Percentiles rank a stretch among this genome's conserved stretches.
Evolutionary conservation across 2,329 filamentous ascomycete genomes (phyloP).

Genomic region (Claviceps sp.): DNA sequence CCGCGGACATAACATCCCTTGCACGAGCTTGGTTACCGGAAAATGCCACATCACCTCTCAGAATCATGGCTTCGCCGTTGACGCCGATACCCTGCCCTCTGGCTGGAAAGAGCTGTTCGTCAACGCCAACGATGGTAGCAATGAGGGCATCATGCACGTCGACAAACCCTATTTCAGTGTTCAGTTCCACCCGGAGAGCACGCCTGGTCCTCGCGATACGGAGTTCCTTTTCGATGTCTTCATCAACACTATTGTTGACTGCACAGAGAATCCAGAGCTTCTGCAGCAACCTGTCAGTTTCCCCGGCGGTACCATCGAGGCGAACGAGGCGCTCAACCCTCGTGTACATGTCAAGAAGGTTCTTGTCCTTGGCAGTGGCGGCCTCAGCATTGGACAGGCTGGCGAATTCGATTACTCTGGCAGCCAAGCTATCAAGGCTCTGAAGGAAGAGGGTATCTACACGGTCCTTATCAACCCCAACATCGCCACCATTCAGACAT

Average conservation of each 20-base stretch:
- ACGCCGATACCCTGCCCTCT: constrained; percentile 57
- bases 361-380: constrained; percentile 83
- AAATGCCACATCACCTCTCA: constrained; percentile 98
- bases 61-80: constrained; percentile 94
- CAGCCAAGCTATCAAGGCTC: constrained; percentile 92
- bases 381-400: constrained; percentile 92
- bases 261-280: constrained; percentile 50
- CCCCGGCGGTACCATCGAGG: constrained; percentile 68
- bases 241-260: constrained; percentile 67
- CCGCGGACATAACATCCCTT: constrained; percentile 96
- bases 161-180: constrained; percentile 91
- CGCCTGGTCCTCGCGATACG: constrained; percentile 85
- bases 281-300: constrained; percentile 68
- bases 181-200: constrained; percentile 98
- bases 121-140: constrained; percentile 95
- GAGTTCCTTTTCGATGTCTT: constrained; percentile 97
- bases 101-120: constrained; percentile 93
- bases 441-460: constrained; percentile 97
- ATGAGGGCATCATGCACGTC: constrained; percentile 88
- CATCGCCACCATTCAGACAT: constrained; percentile 97
- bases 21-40: constrained; percentile 87
- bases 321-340: constrained; percentile 65
- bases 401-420: constrained; percentile 99
- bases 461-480: constrained; percentile 98
- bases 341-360: constrained; percentile 85